phyloP scores from a whole-genome alignment of 163 green algal genomes.

The Scenedesmus sp. region DNA sequence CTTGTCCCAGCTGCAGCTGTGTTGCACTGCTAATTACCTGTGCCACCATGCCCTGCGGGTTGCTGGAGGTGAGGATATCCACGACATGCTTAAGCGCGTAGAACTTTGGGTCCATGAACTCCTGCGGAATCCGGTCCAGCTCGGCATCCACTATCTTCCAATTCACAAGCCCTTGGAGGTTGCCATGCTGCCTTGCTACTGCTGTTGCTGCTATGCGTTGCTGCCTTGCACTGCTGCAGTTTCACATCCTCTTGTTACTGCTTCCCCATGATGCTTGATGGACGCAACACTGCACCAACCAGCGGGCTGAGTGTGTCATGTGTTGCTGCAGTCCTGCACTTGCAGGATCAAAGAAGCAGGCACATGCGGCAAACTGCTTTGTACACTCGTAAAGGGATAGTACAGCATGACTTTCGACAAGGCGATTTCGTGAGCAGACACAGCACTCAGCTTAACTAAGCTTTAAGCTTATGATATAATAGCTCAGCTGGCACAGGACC shows the following conservation, averaged over 20 bases:
- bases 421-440: too few species aligned
- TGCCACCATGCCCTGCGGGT: slow-evolving; percentile 74
- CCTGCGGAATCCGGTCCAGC: slow-evolving; percentile 64
- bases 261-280: not conserved
- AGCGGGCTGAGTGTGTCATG: too few species aligned
- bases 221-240: not conserved
- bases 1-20: not conserved
- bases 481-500: too few species aligned
- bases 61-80: slow-evolving; percentile 78
- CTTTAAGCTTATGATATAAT: too few species aligned
- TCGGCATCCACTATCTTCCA: slow-evolving; percentile 83
- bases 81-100: slow-evolving; percentile 88
- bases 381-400: too few species aligned
- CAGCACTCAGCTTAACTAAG: too few species aligned
- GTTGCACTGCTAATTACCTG: slow-evolving; percentile 60
- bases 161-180: slow-evolving; percentile 61
- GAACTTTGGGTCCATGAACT: slow-evolving; percentile 83
- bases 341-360: too few species aligned
- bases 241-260: not conserved
- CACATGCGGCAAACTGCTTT: too few species aligned
- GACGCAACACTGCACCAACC: too few species aligned
- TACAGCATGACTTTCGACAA: too few species aligned
- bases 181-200: not conserved
- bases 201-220: not conserved
- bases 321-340: too few species aligned